Base-by-base conservation (phyloP, 306 rosid species). In the Argentina anserina region DNA sequence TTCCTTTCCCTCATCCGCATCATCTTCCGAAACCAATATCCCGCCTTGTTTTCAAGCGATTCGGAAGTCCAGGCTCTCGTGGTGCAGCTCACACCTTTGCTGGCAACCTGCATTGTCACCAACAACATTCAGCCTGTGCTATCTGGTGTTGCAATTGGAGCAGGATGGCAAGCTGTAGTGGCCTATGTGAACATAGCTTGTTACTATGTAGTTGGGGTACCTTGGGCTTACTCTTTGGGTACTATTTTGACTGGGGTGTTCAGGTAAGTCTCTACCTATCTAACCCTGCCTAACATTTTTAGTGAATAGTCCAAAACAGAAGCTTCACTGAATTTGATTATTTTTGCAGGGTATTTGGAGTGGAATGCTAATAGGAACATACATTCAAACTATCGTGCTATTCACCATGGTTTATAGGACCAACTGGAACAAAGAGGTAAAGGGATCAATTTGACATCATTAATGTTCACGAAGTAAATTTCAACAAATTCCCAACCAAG, bases 131-230 rank as follows among this genome's bases (percentile, higher is more conserved):
- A 93, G 3, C 98, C 98, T 0, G 96, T 92, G 68, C 87, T 92
- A 36, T 88, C 98, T 2, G 96, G 98, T 10, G 98, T 90, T 13
- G 98, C 96, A 13, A 80, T 90, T 56, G 97, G 98, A 9, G 98
- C 98, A 9, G 98, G 98, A 1, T 93, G 98, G 98, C 98, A 93
- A 40, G 69, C 84, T 29, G 14, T n/a, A 37, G 96, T 93, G 37
- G 98, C 92, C 21, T 89, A 90, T 63, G 92, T 93, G 0, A 93
- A 93, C 70, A 15, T 90, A 64, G 90, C 81, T 0, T 93, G 93
- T 79, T 93, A 93, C 76, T 93, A 93, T 71, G 20, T 83, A 0
- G 72, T 93, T 74, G 98, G 98, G n/a, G 53, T 90, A 63, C 98
- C 49, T 58, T 90, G 12, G 97, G 98, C 2, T 89, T 93, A 4